These are phyloP conservation scores for Penicillium lividum DNA, from an alignment of 495 filamentous ascomycete species.

Conservation along the genomic window DNA sequence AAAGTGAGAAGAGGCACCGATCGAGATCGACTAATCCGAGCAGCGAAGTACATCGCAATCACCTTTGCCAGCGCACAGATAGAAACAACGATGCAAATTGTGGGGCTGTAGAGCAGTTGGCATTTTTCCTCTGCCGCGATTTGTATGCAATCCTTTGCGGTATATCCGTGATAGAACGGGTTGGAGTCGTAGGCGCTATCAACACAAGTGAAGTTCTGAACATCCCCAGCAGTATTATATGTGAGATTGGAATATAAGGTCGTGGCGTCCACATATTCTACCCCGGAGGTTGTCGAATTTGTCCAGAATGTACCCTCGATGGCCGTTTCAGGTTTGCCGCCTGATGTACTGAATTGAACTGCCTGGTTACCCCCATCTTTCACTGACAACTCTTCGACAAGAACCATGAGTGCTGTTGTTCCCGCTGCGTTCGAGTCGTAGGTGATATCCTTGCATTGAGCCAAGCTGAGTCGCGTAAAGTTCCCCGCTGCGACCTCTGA, in stretches of 20 bases:
- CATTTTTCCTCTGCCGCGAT: conserved; percentile 33
- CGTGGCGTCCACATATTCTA: too few species aligned
- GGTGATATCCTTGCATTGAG: conserved; percentile 14
- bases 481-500: background rate
- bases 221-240: too few species aligned
- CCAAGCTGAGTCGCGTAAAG: background rate
- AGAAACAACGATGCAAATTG: conserved; percentile 44
- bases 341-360: too few species aligned
- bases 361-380: too few species aligned
- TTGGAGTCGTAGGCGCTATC: too few species aligned
- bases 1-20: conserved; percentile 19
- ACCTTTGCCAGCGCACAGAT: conserved; percentile 41
- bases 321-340: too few species aligned
- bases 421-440: background rate
- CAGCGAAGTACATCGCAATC: conserved; percentile 33
- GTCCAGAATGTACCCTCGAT: too few species aligned
- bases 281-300: too few species aligned
- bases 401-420: too few species aligned
- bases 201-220: too few species aligned
- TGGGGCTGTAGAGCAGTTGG: conserved; percentile 45
- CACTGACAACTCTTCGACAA: too few species aligned
- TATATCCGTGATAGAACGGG: background rate
- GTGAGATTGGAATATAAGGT: too few species aligned
- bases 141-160: conserved; percentile 9
- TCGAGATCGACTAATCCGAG: background rate